These are phyloP conservation scores for Penicillium bovifimosum DNA, from an alignment of 495 filamentous ascomycete genomes.

Conservation along the genomic window DNA sequence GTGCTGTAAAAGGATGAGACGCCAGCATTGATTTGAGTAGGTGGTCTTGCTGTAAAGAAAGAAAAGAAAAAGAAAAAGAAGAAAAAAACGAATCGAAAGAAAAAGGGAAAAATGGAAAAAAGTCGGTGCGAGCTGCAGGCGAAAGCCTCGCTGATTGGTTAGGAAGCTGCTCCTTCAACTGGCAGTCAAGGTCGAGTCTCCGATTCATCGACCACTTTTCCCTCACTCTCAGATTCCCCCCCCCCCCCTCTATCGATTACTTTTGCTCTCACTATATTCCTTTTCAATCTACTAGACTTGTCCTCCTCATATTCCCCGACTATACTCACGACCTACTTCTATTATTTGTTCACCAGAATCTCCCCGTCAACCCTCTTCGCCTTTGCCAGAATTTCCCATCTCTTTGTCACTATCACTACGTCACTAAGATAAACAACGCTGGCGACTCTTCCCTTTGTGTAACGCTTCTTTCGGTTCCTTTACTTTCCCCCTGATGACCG, in stretches of 20 bases:
- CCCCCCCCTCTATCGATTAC: not conserved
- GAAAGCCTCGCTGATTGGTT: constrained; percentile 30
- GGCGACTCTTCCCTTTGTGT: constrained; percentile 15
- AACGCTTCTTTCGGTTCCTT: constrained; percentile 17
- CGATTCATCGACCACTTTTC: constrained; percentile 18
- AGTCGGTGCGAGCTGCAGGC: constrained; percentile 28
- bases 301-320: constrained; percentile 4
- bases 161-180: constrained; percentile 19
- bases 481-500: constrained; percentile 36
- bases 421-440: constrained; percentile 5
- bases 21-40: constrained; percentile 91
- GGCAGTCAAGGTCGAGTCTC: constrained; percentile 19
- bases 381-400: constrained; percentile 3
- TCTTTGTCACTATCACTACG: constrained; percentile 3
- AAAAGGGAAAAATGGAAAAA: constrained; percentile 25
- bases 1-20: constrained; percentile 53
- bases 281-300: constrained; percentile 7
- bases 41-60: constrained; percentile 66
- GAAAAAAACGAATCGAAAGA: constrained; percentile 17
- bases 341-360: not conserved
- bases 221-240: not conserved
- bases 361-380: not conserved
- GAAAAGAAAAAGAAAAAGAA: constrained; percentile 39
- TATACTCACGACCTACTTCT: not conserved
- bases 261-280: not conserved